These are phyloP conservation scores for Cryptococcus maquisensis DNA, from an alignment of 1,284 basidiomycete genomes.

Conservation along the genomic window DNA sequence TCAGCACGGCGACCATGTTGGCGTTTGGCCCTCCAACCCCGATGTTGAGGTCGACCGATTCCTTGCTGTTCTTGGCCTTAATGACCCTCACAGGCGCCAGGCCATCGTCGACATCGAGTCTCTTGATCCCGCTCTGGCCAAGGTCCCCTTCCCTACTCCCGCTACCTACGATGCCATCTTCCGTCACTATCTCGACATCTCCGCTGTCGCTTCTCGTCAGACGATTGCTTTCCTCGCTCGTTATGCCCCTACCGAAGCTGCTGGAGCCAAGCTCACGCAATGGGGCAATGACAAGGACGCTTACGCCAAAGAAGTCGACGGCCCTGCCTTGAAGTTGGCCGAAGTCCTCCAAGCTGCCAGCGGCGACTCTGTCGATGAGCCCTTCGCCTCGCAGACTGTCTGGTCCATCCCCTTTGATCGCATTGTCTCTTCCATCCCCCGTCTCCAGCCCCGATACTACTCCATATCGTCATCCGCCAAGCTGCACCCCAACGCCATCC, in stretches of 20 bases:
- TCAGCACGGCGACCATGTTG: conserved; percentile 96
- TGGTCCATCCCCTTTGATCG: conserved; percentile 96
- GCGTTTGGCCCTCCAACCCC: conserved; percentile 94
- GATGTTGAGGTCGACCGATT: conserved; percentile 87
- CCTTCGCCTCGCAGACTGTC: conserved; percentile 67
- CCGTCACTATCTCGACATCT: conserved; percentile 95
- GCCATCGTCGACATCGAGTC: conserved; percentile 87
- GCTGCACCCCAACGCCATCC: conserved; percentile 77
- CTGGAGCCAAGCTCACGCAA: conserved; percentile 67
- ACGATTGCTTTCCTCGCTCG: conserved; percentile 80
- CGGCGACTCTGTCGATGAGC: conserved; percentile 62
- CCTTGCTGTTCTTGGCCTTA: conserved; percentile 77
- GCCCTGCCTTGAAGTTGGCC: conserved; percentile 81
- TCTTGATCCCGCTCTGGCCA: conserved; percentile 93
- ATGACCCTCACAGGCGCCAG: conserved; percentile 63
- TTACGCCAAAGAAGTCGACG: conserved; percentile 69
- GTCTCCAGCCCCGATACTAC: conserved; percentile 94
- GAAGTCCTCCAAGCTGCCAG: conserved; percentile 84
- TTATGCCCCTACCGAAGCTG: conserved; percentile 77
- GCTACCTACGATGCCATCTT: conserved; percentile 93
- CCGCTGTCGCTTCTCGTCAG: conserved; percentile 87
- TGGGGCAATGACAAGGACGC: conserved; percentile 83
- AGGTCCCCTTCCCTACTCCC: conserved; percentile 96
- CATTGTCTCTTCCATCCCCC: conserved; percentile 85
- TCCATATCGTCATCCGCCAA: conserved; percentile 98